Conservation (phyloP, 768 basidiomycete genomes). For the Psilocybe tampanensis region DNA sequence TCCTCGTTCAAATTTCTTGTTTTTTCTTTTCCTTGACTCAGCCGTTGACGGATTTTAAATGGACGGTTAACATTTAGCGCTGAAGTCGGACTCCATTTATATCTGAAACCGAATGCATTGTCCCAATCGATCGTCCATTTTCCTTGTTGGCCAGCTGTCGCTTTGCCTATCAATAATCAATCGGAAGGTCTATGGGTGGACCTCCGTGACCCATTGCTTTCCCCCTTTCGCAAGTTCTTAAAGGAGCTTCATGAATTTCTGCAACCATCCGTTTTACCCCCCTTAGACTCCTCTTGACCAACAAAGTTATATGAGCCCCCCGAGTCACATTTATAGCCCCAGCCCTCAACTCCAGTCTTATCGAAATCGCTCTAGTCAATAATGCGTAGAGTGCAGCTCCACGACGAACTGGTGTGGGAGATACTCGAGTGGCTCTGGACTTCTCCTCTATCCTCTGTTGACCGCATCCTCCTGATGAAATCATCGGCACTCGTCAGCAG, state of each 20-base stretch:
- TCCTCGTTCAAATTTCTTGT: too few species aligned
- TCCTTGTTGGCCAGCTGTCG: too few species aligned
- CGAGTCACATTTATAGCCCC: background rate
- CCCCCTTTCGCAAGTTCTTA: background rate
- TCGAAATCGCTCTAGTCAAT: background rate
- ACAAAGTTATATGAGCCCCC: background rate
- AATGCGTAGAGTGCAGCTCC: background rate
- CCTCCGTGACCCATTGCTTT: background rate
- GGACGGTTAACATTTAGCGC: too few species aligned
- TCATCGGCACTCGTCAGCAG: conserved; percentile 30
- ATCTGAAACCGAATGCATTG: background rate
- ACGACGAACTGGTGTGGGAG: conserved; percentile 11
- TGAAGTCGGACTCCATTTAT: background rate
- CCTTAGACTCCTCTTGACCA: background rate
- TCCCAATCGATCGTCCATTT: too few species aligned
- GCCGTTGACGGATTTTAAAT: too few species aligned
- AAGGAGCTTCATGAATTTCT: background rate
- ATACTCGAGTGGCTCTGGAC: conserved; percentile 34
- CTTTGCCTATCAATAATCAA: too few species aligned
- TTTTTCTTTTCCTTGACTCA: too few species aligned
- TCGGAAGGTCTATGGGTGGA: background rate
- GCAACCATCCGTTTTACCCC: background rate
- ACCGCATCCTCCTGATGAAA: conserved; percentile 33
- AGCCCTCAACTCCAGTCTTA: too few species aligned
- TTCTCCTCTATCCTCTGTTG: conserved; percentile 23